Evolutionary conservation across 2,329 filamentous ascomycete species (phyloP).

Genomic region (Cladosporium sp.): DNA sequence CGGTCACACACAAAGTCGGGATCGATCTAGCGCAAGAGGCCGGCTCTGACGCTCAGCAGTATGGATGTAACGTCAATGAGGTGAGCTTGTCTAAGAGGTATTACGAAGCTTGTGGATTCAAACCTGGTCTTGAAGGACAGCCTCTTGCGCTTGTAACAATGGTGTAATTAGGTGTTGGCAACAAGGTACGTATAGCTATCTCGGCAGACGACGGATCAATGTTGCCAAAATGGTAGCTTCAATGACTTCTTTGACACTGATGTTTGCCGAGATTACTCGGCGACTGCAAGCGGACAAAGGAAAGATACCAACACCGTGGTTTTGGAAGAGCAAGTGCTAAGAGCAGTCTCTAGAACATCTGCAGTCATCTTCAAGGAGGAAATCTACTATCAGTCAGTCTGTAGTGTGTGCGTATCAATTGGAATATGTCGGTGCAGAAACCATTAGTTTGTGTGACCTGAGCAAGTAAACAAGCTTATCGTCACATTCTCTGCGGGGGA

Average conservation of each 20-base stretch:
- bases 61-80: background rate
- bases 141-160: slow-evolving; percentile 18
- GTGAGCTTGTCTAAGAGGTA: background rate
- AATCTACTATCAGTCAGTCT: background rate
- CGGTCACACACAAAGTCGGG: background rate
- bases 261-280: slow-evolving; percentile 10
- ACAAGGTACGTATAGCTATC: slow-evolving; percentile 14
- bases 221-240: background rate
- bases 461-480: background rate
- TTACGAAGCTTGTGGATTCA: slow-evolving; percentile 1
- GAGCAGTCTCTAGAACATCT: too few species aligned
- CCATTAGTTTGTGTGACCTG: background rate
- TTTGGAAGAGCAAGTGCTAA: background rate
- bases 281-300: slow-evolving; percentile 28
- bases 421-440: background rate
- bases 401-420: background rate
- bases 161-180: slow-evolving; percentile 16
- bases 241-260: slow-evolving; percentile 8
- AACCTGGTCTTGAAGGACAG: slow-evolving; percentile 16
- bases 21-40: slow-evolving; percentile 23
- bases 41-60: slow-evolving; percentile 16
- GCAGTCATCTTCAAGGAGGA: too few species aligned
- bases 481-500: background rate
- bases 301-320: background rate
- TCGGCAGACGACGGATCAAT: slow-evolving; percentile 14